Base-by-base conservation (phyloP, 352 stramenopile species). In the Pythium plurisporium region DNA sequence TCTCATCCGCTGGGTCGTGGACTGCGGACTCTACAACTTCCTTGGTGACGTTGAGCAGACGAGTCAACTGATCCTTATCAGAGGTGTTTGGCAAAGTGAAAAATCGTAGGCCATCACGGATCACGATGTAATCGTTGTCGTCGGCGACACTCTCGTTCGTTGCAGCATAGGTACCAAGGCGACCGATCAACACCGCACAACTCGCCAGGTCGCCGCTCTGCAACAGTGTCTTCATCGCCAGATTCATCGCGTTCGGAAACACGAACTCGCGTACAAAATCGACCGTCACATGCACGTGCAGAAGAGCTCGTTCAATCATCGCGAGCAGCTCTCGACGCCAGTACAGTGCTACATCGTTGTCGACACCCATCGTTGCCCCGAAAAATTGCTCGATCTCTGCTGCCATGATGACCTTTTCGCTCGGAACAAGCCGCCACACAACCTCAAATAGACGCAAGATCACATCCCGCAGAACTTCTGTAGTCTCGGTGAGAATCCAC, bases 361-460 rank as follows among this genome's bases (percentile, higher is more conserved):
- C 37, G 29, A 43, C 23, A 37, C 62, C 27, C 5, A 23, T 64
- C 42, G 37, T 58, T 41, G 45, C 43, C 1, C 44, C 27, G 62
- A 87, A 91, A 54, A 91, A 71, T 12, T 55, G 45, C 22, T 70
- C 62, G 7, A 87, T 52, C 36, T 93, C 75, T 1, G 49, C 43
- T 0, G 55, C 57, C 31, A 82, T 59, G 4, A 74, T 65, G 6
- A 69, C 59, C 8, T 70, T 46, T 25, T 67, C 55, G 34, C 68
- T 62, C 2, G 82, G 75, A 42, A 87, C 82, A 4, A 93, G 62
- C 11, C 82, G 69, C 82, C 82, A 93, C 29, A 89, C 69, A 3
- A 63, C 54, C 41, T 93, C 82, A 54, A 86, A 78, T 3, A 76
- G 65, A 22, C 62, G 64, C 53, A 90, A 55, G 47, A 89, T 30